phyloP scores from a whole-genome alignment of 331 rosid species.

The Rosa hybrid region DNA sequence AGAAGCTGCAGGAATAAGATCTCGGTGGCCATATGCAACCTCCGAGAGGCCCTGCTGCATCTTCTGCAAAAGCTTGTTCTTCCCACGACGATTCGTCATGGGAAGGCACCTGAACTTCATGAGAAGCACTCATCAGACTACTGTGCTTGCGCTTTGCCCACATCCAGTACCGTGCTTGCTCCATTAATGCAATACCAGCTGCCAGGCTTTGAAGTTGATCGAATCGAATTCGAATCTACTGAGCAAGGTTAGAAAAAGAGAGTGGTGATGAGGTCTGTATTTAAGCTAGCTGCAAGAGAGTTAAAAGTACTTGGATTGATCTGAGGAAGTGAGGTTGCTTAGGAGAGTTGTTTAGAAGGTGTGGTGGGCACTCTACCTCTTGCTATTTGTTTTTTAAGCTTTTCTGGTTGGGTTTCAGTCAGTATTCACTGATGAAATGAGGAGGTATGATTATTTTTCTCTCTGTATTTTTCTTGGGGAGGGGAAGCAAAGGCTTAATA shows the following conservation, averaged over 20 bases:
- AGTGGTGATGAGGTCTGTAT: background rate
- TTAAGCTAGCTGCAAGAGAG: constrained; percentile 11
- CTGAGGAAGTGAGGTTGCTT: constrained; percentile 24
- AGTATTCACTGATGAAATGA: constrained; percentile 29
- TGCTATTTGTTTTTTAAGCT: constrained; percentile 27
- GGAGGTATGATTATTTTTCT: constrained; percentile 11
- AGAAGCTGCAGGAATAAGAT: constrained; percentile 88
- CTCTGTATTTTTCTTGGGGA: constrained; percentile 22
- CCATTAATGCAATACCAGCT: constrained; percentile 40
- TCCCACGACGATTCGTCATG: constrained; percentile 75
- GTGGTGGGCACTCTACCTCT: constrained; percentile 11
- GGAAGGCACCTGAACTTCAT: constrained; percentile 23
- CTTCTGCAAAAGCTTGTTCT: constrained; percentile 92
- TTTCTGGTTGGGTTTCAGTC: constrained; percentile 40
- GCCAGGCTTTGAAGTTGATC: background rate
- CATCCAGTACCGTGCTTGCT: constrained; percentile 59
- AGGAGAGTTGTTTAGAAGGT: constrained; percentile 37
- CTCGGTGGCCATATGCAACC: constrained; percentile 97
- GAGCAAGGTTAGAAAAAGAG: background rate
- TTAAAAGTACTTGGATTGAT: constrained; percentile 30
- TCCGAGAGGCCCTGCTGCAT: constrained; percentile 70
- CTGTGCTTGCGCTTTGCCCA: constrained; percentile 63
- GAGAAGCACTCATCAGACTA: constrained; percentile 17
- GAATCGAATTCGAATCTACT: background rate
- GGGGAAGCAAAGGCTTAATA: constrained; percentile 29